A percentile compares a stretch with the other conserved stretches of the same genome.
These are phyloP conservation scores for Myriosclerotinia duriaeana DNA, from an alignment of 2,329 filamentous ascomycete species.

Conservation along the genomic window DNA sequence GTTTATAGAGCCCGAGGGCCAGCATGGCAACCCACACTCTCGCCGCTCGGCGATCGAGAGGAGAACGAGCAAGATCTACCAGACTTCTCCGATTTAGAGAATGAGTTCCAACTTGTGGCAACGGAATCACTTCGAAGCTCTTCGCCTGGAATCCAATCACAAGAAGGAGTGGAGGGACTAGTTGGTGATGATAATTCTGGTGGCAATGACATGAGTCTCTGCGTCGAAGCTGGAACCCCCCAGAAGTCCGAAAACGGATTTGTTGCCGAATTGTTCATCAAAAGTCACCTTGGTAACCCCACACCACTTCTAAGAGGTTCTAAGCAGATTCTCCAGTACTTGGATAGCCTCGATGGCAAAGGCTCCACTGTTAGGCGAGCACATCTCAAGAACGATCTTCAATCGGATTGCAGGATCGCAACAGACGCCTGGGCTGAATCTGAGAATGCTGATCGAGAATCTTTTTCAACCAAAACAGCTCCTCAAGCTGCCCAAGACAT, in stretches of 20 bases:
- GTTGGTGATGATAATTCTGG: constrained; percentile 4
- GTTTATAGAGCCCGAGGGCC: constrained; percentile 8
- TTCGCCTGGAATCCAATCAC: constrained; percentile 4
- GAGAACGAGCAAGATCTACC: constrained; percentile 20
- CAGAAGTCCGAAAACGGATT: constrained; percentile 2
- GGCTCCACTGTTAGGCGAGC: neutral
- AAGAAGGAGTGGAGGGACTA: neutral
- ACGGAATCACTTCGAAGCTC: constrained; percentile 7
- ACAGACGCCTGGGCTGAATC: neutral
- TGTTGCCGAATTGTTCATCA: constrained; percentile 3
- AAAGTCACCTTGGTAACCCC: neutral
- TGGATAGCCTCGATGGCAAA: constrained; percentile 2
- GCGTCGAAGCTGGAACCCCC: constrained; percentile 19
- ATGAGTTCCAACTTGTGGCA: constrained; percentile 6
- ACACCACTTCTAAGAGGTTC: constrained; percentile 17
- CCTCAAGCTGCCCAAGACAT: neutral
- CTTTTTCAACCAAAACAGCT: neutral
- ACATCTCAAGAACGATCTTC: neutral
- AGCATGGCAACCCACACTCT: constrained; percentile 14
- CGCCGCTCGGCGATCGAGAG: constrained; percentile 1
- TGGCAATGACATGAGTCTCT: constrained; percentile 15
- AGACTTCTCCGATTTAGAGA: constrained; percentile 20
- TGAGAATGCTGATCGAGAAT: neutral
- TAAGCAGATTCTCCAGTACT: constrained; percentile 19
- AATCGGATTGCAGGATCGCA: neutral